Evolutionary conservation across 129 eudicot genomes (phyloP), one percentile per base, ranked within the genome.

Genomic region (Chrysanthemum lavandulifolium): DNA sequence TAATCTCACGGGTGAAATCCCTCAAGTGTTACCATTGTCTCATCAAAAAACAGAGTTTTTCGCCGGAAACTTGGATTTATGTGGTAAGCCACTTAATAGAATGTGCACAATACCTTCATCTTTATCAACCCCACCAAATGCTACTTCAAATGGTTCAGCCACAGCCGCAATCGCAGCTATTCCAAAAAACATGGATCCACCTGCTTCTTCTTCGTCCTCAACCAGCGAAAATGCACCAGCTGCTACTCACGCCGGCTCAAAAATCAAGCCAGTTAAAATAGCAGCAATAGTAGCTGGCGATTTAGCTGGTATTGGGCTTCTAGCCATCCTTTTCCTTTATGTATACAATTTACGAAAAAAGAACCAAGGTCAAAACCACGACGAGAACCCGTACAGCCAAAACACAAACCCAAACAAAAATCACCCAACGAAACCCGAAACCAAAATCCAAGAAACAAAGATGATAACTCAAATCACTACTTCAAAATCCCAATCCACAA

Each of bases 151-250:
- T 53, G 76, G 81, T 16, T 70, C 87, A 45, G 78, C 92, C 14
- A 72, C 97, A 2, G 88, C 99, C 7, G 99, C 99, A 4, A 91
- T 95, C 45, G 99, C 99, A n/a, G 99, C 82, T 15, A 86, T 95
- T n/a, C 99, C 99, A 1, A 83, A 67, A 80, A 72, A 80, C 29
- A 68, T 87, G 6, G 81, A 69, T 66, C 40, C 86, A 19, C 68
- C 78, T 23, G 79, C 91, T 1, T 23, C 64, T 5, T 29, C 91
- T 1, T 21, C 64, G 10, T 59, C 79, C 53, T 53, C 71, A 55
- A 29, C 86, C 21, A 36, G 88, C 1, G 47, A 40, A 2, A 57
- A 55, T n/a, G 78, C 66, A 45, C 18, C 81, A 27, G 67, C 71
- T 48, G 53, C 58, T n/a, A 31, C 65, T 5, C 76, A 76, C 23